Base-by-base conservation (phyloP, 2,329 filamentous ascomycete genomes). In the Nemania sp. region DNA sequence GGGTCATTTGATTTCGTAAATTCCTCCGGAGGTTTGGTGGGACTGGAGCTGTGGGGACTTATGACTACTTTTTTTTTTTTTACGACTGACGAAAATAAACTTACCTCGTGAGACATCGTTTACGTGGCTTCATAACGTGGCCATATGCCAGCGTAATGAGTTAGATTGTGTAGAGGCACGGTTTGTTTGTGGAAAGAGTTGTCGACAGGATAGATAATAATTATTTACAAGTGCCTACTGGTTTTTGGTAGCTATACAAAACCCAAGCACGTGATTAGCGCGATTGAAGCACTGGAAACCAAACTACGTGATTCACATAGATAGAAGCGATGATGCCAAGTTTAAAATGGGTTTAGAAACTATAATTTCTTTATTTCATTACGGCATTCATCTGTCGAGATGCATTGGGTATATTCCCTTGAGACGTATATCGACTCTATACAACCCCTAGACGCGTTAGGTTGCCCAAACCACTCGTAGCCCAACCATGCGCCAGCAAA, bases 401-500 rank as follows among this genome's bases (percentile, higher is more conserved):
- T 45, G 41, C 45, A 49, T 54, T 52, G 69, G 72, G 62, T 66
- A 57, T 72, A 74, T 73, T 49, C 60, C 60, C 45, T 64, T 57
- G 43, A 38, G 11, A 53, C 27, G 62, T 56, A 38, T 63, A 58
- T 56, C 53, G 62, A 64, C 64, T 27, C 63, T 54, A 56, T 47
- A 38, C 55, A 49, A 55, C 56, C 52, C 66, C 59, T 47, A 54
- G 56, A 35, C 55, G 66, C 56, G 38, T 45, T n/a, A 59, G 69
- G 69, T 58, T 69, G 60, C 68, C 71, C 52, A 64, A 73, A 68
- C 73, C 63, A 64, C 20, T 73, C 72, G 69, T 73, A 68, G 52
- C 72, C 71, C 43, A 64, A 53, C 73, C 51, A 64, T 74, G 72
- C 75, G 75, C 75, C 75, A 59, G 66, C 61, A 73, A 73, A 76